Base-by-base conservation (phyloP, 805 yeast species). In the Yamadazyma sp. region DNA sequence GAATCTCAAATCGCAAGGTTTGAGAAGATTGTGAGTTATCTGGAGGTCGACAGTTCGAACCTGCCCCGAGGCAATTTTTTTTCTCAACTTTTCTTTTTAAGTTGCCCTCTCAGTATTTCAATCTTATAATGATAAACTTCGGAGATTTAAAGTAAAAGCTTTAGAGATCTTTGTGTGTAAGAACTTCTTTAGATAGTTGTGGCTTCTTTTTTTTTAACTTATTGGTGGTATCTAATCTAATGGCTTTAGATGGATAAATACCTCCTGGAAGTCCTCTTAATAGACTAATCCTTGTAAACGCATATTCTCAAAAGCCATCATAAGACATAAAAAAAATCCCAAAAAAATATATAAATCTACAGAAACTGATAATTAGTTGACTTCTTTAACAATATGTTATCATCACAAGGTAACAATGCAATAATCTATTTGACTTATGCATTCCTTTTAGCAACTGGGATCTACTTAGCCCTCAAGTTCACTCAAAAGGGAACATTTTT, bases 401-500 rank as follows among this genome's bases (percentile, higher is more conserved):
- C 67, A 5, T 58, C 65, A 10, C 62, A 55, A 36, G 73, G 71
- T 21, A 61, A 55, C 42, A 68, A 68, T 44, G 73, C 73, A 33
- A 64, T 68, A 39, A 65, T 68, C 7, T 68, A 66, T 42, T 44
- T 62, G 35, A 52, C 65, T 5, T 68, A 68, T 50, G 63, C 55
- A 11, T 62, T 64, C 33, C 56, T 67, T 38, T 52, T 68, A 33
- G 58, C 56, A 15, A 62, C 70, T 0, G 73, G 72, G 19, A 39
- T 65, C 19, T 55, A 55, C 33, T 48, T 68, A 23, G 95, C 95
- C 0, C 50, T 69, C 52, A 82, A 72, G 65, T 72, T 58, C 43
- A 69, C 70, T 23, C 66, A 73, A 33, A 67, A 71, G 27, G 67
- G 70, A 26, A 72, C 78, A 5, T 89, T 85, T 52, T 60, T 88